Base-by-base conservation (phyloP, 305 asterid genomes). In the Fraxinus sp. region DNA sequence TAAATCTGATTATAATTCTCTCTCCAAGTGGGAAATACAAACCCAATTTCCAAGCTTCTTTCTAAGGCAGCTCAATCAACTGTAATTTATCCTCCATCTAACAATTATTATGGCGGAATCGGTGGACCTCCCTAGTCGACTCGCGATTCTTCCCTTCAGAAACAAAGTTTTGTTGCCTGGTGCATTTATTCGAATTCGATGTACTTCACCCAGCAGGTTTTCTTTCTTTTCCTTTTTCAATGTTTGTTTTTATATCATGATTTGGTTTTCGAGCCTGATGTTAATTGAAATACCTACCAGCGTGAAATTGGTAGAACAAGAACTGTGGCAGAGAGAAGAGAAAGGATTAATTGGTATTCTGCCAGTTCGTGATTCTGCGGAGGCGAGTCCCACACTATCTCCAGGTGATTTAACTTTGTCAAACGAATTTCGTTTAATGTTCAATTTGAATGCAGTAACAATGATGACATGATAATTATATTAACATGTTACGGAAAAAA, bases 241-340 rank as follows among this genome's bases (percentile, higher is more conserved):
- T 36, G 41, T 7, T 30, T 28, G 35, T 32, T 73, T 14, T 24
- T 36, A 14, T 62, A 62, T 62, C 72, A 7, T 13, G n/a, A 30
- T 68, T 68, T 30, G 39, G 74, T 68, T 68, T 11, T 5, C 18
- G 39, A 13, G 32, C 3, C 16, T 68, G 36, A 30, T 28, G 18
- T 68, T 66, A 8, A 49, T 28, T 26, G 28, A 83, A 49, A 76
- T 62, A 70, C 77, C 39, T 32, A 81, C 77, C 84, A 97, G 99
- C 87, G 98, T 97, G 82, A 97, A 94, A 89, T 85, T 97, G 91
- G 99, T 97, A 77, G 98, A 97, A 83, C 98, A 97, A 85, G 99
- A 97, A 85, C 84, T 97, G 80, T 97, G 99, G 98, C 98, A 97
- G 93, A 93, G 98, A 89, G 99, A 97, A 82, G 99, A 92, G 89